A percentile compares a stretch with the other conserved stretches of the same genome.
phyloP scores from a whole-genome alignment of 2,329 filamentous ascomycete genomes.

The Zymoseptoria pseudotritici region DNA sequence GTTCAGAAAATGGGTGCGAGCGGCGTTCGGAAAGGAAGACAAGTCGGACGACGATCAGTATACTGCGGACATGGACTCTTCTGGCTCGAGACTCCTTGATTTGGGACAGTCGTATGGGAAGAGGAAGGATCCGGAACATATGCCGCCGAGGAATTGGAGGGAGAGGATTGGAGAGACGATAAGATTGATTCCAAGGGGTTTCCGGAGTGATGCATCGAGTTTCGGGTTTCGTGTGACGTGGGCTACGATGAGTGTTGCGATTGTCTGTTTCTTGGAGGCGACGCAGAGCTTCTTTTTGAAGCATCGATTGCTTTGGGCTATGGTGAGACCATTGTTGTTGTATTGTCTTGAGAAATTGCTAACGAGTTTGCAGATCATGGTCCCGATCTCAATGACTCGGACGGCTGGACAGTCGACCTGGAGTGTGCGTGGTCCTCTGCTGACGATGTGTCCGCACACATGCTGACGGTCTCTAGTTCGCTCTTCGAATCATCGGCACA shows the following conservation, averaged over 20 bases:
- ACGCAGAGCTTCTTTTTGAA: conserved; percentile 60
- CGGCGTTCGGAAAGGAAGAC: conserved; percentile 47
- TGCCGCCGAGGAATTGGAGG: conserved; percentile 54
- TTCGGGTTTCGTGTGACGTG: conserved; percentile 67
- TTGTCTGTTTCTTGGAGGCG: conserved; percentile 56
- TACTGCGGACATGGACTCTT: conserved; percentile 51
- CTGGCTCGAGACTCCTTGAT: conserved; percentile 49
- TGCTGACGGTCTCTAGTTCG: conserved; percentile 26
- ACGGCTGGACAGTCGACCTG: conserved; percentile 66
- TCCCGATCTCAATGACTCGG: conserved; percentile 60
- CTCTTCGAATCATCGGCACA: conserved; percentile 60
- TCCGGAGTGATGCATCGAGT: conserved; percentile 56
- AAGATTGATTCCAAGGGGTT: conserved; percentile 49
- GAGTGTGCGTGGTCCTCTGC: conserved; percentile 32
- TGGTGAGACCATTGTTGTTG: neutral
- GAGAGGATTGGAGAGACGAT: conserved; percentile 57
- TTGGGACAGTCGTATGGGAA: conserved; percentile 57
- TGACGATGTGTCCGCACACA: neutral
- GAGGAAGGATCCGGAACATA: conserved; percentile 65
- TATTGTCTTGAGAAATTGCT: neutral
- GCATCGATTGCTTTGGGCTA: conserved; percentile 51
- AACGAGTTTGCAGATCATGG: conserved; percentile 66
- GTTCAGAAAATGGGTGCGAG: conserved; percentile 57
- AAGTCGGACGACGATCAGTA: conserved; percentile 49
- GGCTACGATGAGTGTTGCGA: conserved; percentile 64